A percentile compares a stretch with the other conserved stretches of the same genome.
Evolutionary conservation across 2,329 filamentous ascomycete species (phyloP).

Genomic region (Fusarium compactum): DNA sequence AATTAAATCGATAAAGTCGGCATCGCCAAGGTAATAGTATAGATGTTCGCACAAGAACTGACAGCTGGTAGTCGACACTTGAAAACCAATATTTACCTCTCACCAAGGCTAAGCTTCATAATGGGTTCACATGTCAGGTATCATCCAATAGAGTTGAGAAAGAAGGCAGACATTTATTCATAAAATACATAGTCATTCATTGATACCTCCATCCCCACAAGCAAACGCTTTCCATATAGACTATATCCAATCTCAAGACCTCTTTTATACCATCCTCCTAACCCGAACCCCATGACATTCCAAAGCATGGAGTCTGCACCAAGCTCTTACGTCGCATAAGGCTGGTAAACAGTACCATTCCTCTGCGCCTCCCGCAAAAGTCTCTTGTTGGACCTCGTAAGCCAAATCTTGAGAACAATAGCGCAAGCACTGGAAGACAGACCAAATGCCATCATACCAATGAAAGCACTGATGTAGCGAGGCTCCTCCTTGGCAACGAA

Average conservation of each 20-base stretch:
- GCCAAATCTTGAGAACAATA: conserved; percentile 18
- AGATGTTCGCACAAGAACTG: not conserved
- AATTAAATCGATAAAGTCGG: not conserved
- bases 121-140: rapidly evolving
- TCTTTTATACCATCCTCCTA: not conserved
- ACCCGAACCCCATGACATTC: no score
- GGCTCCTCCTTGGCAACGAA: conserved; percentile 17
- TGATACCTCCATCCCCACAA: not conserved
- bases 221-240: not conserved
- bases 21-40: not conserved
- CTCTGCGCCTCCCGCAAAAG: conserved; percentile 14
- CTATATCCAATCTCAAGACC: not conserved
- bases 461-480: conserved; percentile 23
- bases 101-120: rapidly evolving
- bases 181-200: not conserved
- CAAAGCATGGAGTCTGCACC: not conserved
- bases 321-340: conserved; percentile 9
- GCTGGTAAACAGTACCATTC: conserved; percentile 20
- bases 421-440: conserved; percentile 7
- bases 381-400: conserved; percentile 14
- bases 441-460: conserved; percentile 24
- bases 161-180: not conserved
- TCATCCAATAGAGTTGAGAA: not conserved
- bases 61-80: not conserved
- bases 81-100: rapidly evolving